These are phyloP conservation scores for Senecio squalidus DNA, from an alignment of 140 eudicot genomes.

Conservation along the genomic window DNA sequence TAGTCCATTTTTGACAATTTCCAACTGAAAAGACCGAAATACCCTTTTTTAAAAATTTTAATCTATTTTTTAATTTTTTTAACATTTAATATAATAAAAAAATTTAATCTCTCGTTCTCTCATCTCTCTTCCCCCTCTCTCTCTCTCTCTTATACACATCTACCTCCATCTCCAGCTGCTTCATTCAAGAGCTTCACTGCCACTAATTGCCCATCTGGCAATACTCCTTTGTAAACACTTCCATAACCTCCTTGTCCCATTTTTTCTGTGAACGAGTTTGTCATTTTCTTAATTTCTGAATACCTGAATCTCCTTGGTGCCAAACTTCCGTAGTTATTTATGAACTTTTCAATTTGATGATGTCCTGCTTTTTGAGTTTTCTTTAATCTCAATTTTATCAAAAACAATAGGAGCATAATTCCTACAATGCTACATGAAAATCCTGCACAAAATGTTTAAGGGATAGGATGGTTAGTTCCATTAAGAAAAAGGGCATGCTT, in stretches of 20 bases:
- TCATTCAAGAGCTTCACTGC: neutral
- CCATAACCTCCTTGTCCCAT: no score
- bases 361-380: neutral
- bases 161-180: no score
- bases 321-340: no score
- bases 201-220: neutral
- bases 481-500: neutral
- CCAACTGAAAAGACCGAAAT: no score
- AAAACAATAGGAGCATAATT: neutral
- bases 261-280: neutral
- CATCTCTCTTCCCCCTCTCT: neutral
- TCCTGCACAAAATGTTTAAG: neutral
- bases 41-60: no score
- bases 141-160: no score
- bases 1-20: no score
- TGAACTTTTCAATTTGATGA: neutral
- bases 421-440: slow-evolving; percentile 11
- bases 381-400: slow-evolving; percentile 5
- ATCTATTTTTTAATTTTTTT: no score
- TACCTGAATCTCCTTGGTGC: neutral
- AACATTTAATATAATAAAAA: no score
- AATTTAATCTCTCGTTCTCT: no score
- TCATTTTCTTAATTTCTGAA: slow-evolving; percentile 12
- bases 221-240: neutral
- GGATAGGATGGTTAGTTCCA: neutral